Evolutionary conservation across 441 rosid genomes (phyloP).

Genomic region (Gossypium lobatum): DNA sequence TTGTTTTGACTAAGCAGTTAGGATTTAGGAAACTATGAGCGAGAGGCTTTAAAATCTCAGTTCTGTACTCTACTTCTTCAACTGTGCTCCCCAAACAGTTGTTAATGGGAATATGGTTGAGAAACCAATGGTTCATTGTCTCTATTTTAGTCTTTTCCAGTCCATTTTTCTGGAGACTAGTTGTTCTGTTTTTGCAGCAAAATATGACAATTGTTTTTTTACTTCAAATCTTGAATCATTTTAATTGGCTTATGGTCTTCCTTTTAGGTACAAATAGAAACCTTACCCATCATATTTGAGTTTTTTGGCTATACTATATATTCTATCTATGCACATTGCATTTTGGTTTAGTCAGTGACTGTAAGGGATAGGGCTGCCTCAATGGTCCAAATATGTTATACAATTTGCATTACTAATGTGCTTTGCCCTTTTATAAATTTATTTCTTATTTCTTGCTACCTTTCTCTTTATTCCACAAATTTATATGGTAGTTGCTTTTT

Average conservation of each 20-base stretch:
- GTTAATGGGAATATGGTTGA: neutral
- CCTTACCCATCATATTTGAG: neutral
- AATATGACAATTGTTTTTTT: neutral
- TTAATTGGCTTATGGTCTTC: neutral
- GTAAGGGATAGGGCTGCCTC: neutral
- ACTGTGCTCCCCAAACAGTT: no score
- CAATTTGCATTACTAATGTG: neutral
- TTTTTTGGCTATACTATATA: neutral
- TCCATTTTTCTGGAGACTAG: neutral
- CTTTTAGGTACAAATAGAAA: neutral
- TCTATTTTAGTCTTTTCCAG: neutral
- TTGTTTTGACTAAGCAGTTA: neutral
- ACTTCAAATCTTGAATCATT: neutral
- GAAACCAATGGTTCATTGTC: neutral
- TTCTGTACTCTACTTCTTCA: neutral
- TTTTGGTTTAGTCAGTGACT: neutral
- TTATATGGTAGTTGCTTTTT: neutral
- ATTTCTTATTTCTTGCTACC: neutral
- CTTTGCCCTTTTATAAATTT: neutral
- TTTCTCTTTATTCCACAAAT: neutral
- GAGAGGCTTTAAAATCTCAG: neutral
- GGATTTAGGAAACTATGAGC: neutral
- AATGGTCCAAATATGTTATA: neutral
- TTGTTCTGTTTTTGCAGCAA: neutral
- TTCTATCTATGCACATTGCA: neutral